These are phyloP conservation scores for Aspergillus kassunensis DNA, from an alignment of 495 filamentous ascomycete species.

Conservation along the genomic window DNA sequence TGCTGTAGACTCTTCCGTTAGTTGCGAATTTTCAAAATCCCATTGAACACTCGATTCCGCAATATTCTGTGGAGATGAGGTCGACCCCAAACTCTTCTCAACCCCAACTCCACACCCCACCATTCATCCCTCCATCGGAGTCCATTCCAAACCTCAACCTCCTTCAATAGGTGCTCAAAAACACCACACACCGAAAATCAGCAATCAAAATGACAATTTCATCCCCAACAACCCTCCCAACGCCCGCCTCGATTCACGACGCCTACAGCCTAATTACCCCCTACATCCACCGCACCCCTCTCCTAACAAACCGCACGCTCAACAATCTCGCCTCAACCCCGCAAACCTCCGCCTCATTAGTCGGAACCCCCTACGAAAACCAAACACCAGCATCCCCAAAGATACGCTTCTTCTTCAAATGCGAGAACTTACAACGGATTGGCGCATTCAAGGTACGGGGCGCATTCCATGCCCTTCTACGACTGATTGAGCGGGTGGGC, in stretches of 20 bases:
- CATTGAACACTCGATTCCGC: neutral
- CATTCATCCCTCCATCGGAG: neutral
- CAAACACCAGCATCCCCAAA: slow-evolving; percentile 56
- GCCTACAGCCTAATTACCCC: slow-evolving; percentile 70
- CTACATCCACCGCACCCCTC: slow-evolving; percentile 78
- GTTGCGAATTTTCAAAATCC: neutral
- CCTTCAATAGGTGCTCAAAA: neutral
- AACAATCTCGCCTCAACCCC: slow-evolving; percentile 70
- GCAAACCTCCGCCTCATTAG: slow-evolving; percentile 48
- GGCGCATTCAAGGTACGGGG: slow-evolving; percentile 93
- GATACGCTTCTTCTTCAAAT: slow-evolving; percentile 88
- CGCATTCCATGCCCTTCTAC: slow-evolving; percentile 80
- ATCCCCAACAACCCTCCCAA: slow-evolving; percentile 37
- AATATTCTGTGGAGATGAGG: neutral
- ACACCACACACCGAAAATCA: neutral
- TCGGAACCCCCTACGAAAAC: slow-evolving; percentile 56
- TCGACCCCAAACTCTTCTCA: neutral
- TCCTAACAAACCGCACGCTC: slow-evolving; percentile 73
- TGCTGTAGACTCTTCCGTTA: too few species aligned
- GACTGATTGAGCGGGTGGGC: slow-evolving; percentile 62
- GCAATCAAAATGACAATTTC: neutral
- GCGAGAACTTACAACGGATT: slow-evolving; percentile 87
- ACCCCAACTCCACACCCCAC: neutral
- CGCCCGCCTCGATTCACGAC: slow-evolving; percentile 59
- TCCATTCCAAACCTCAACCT: neutral